These are phyloP conservation scores for Tinospora cordifolia DNA, from an alignment of 164 flowering plant genomes.

Conservation along the genomic window DNA sequence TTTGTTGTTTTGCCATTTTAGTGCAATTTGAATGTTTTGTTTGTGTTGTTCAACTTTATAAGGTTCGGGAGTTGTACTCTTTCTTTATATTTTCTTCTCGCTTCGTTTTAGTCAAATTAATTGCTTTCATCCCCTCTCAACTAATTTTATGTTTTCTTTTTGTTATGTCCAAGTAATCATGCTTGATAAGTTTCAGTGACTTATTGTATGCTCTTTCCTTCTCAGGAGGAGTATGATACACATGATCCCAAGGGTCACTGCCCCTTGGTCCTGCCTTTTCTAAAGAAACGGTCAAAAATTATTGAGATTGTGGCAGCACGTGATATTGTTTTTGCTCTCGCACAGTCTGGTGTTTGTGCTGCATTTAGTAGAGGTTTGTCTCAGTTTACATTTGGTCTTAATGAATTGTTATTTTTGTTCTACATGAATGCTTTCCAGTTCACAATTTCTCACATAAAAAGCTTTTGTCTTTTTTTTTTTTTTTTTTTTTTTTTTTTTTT, in stretches of 20 bases:
- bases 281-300: slow-evolving; percentile 83
- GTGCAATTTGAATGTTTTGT: neutral
- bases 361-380: slow-evolving; percentile 87
- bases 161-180: neutral
- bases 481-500: no score
- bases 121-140: neutral
- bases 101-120: neutral
- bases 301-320: slow-evolving; percentile 97
- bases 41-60: neutral
- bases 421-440: neutral
- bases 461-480: slow-evolving; percentile 12
- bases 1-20: neutral
- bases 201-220: neutral
- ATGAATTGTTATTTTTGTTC: neutral
- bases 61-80: neutral
- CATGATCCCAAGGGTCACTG: slow-evolving; percentile 92
- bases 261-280: slow-evolving; percentile 57
- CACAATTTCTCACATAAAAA: neutral
- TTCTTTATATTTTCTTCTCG: neutral
- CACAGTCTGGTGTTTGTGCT: slow-evolving; percentile 97
- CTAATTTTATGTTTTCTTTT: neutral
- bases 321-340: slow-evolving; percentile 95
- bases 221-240: slow-evolving; percentile 94
- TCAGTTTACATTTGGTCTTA: neutral
- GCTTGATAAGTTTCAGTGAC: neutral